Evolutionary conservation across 352 stramenopile genomes (phyloP), one percentile per base, ranked within the genome.

Genomic region (Globisporangium takayamanum): DNA sequence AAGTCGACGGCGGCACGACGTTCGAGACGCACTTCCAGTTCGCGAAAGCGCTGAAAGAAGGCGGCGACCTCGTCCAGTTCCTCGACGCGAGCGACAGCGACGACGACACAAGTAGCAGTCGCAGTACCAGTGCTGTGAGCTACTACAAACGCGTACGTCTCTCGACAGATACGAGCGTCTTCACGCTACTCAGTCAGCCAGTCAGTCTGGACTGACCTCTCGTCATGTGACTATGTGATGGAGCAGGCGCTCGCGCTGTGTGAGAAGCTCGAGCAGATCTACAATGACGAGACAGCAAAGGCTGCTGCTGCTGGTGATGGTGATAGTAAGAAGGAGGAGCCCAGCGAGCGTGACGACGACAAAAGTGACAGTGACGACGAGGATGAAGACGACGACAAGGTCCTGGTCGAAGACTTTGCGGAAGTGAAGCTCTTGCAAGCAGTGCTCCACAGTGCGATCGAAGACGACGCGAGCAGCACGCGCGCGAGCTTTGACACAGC

Each of bases 1-100:
- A 89, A n/a, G 78, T 94, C 64, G 84, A 94, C 47, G 83, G 78
- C 49, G 80, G 81, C 25, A 91, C 82, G 16, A 89, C 76, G 16
- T 94, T 94, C 54, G 84, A 94, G 69, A 89, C 81, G 46, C 69
- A 68, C 25, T 92, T 94, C 60, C 84, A 94, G 63, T 83, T 71
- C 53, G 80, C 84, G 22, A 89, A 89, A 36, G 81, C 84, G n/a
- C 63, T 94, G 28, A 80, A 80, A 44, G 74, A 86, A 63, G 78
- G 72, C n/a, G 78, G 72, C n/a, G 74, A 87, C 50, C 58, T 94
- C 44, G 73, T 91, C 60, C 60, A 73, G 22, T 84, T 88, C 44
- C 63, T 87, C 26, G 64, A 84, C 42, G 46, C 36, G 0, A 57
- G 65, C n/a, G 63, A 70, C 22, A 48, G 59, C 3, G 42, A 64